A percentile compares a stretch with the other conserved stretches of the same genome.
Conservation (phyloP, 805 yeast species). For the Kodamaea jinghongensis region DNA sequence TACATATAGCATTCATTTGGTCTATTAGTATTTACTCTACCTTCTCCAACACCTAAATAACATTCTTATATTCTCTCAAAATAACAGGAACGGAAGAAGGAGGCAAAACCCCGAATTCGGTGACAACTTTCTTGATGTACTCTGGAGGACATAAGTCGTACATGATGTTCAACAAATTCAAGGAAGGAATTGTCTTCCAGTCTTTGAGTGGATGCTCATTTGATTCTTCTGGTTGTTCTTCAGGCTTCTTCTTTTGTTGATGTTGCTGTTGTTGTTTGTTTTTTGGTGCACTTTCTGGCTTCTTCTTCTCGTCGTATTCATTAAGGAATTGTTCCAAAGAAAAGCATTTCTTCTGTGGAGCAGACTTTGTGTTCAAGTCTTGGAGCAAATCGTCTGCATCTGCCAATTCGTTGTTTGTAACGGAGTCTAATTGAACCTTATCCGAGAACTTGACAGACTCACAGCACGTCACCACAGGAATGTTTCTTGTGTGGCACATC, state of each 20-base stretch:
- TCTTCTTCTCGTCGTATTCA: conserved; percentile 35
- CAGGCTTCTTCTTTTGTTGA: conserved; percentile 13
- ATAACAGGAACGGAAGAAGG: conserved; percentile 98
- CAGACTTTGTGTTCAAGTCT: conserved; percentile 46
- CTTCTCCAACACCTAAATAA: conserved; percentile 1
- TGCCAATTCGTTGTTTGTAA: conserved; percentile 87
- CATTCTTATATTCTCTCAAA: conserved; percentile 79
- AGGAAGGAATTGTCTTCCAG: conserved; percentile 61
- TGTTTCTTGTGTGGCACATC: conserved; percentile 81
- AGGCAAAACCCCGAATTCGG: conserved; percentile 94
- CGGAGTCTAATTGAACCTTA: conserved; percentile 94
- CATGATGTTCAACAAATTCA: conserved; percentile 79
- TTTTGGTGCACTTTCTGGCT: conserved; percentile 9
- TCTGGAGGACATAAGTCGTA: conserved; percentile 94
- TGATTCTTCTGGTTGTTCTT: conserved; percentile 16
- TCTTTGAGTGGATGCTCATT: conserved; percentile 48
- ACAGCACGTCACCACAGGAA: conserved; percentile 94
- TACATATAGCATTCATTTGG: too few relatives aligned
- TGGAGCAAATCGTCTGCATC: conserved; percentile 70
- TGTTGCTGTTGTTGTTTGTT: conserved; percentile 24
- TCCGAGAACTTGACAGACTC: conserved; percentile 93
- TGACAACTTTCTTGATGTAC: conserved; percentile 89
- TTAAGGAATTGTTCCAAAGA: conserved; percentile 62
- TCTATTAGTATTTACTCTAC: too few relatives aligned
- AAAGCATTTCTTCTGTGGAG: conserved; percentile 56